phyloP scores from a whole-genome alignment of 768 basidiomycete species.

The Cystobasidium ongulense region DNA sequence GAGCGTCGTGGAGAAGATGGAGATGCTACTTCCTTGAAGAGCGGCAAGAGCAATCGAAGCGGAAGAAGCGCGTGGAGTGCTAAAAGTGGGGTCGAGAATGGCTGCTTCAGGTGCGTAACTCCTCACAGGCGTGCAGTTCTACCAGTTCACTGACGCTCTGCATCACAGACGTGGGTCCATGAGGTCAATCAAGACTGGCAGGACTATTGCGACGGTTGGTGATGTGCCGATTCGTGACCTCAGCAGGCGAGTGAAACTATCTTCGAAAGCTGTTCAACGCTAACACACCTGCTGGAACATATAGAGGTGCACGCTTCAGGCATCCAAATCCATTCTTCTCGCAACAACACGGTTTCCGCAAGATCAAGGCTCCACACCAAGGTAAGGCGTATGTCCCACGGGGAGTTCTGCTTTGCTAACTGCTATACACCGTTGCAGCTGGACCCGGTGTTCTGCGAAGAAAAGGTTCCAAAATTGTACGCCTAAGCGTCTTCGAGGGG shows the following conservation, averaged over 20 bases:
- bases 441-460: neutral
- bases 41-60: constrained; percentile 6
- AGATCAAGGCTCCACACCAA: constrained; percentile 24
- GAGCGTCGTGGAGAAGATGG: neutral
- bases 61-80: neutral
- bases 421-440: neutral
- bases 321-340: constrained; percentile 22
- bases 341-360: constrained; percentile 10
- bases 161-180: constrained; percentile 17
- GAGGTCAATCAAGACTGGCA: constrained; percentile 1
- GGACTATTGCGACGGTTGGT: constrained; percentile 21
- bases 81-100: constrained; percentile 21
- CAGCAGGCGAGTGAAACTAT: neutral
- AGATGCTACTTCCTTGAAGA: neutral
- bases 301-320: constrained; percentile 25
- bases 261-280: neutral
- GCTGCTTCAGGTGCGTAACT: neutral
- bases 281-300: neutral
- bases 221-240: constrained; percentile 11
- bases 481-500: neutral
- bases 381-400: neutral
- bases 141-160: neutral
- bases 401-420: neutral
- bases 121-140: neutral
- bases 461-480: neutral